Evolutionary conservation across 129 eudicot species (phyloP).

Genomic region (Pulicaria dysenterica): DNA sequence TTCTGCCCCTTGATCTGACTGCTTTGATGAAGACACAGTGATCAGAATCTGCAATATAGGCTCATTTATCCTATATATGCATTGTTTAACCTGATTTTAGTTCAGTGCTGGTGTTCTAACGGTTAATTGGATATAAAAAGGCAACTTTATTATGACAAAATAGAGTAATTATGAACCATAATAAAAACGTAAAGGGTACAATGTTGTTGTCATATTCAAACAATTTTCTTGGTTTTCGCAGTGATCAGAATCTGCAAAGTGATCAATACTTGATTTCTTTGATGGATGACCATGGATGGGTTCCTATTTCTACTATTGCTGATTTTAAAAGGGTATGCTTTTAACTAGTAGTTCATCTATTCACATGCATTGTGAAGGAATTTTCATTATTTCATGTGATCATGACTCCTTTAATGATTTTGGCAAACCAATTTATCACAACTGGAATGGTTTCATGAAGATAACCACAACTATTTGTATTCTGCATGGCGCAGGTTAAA

Average conservation of each 20-base stretch:
- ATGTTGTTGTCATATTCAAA: conserved; percentile 3
- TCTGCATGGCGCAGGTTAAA: conserved; percentile 67
- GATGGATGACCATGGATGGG: conserved; percentile 97
- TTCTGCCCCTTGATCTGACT: no score
- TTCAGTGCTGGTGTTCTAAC: no score
- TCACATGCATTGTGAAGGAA: conserved; percentile 7
- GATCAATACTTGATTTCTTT: conserved; percentile 73
- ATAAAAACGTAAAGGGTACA: conserved; percentile 1
- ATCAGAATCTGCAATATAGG: no score
- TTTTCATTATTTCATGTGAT: not conserved
- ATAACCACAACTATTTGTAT: not conserved
- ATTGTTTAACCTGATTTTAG: no score
- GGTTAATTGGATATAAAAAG: not conserved
- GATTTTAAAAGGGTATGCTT: conserved; percentile 78
- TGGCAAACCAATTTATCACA: conserved; percentile 13
- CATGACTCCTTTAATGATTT: conserved; percentile 2
- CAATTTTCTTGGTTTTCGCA: conserved; percentile 49
- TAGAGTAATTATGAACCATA: not conserved
- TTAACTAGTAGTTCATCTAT: conserved; percentile 1
- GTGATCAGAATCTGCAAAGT: conserved; percentile 74
- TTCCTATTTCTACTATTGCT: conserved; percentile 75
- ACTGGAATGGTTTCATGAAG: conserved; percentile 12
- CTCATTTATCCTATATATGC: no score
- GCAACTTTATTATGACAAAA: not conserved
- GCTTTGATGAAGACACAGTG: no score